Evolutionary conservation across 148 eudicot species (phyloP).

Genomic region (Vaccinium darrowii): DNA sequence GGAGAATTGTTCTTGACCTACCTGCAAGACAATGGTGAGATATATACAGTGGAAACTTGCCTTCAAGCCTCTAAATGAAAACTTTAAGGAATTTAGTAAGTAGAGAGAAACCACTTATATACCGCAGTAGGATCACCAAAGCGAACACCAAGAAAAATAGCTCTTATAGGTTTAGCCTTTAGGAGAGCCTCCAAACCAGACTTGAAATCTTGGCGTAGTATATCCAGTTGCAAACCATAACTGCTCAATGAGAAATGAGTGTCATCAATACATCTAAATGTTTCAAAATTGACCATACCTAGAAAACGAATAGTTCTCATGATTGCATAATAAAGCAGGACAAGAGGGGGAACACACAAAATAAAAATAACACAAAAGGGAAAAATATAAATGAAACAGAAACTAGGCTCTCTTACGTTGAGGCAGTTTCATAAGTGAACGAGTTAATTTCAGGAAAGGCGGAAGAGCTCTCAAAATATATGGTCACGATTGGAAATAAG

Average conservation of each 20-base stretch:
- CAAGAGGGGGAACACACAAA: background rate
- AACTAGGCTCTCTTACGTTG: constrained; percentile 45
- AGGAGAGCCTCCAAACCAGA: constrained; percentile 84
- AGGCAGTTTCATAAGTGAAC: constrained; percentile 85
- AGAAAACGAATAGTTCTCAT: background rate
- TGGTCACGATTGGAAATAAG: constrained; percentile 76
- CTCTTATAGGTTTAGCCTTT: constrained; percentile 75
- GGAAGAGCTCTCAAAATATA: constrained; percentile 83
- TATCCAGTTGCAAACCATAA: constrained; percentile 72
- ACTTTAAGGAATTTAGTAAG: background rate
- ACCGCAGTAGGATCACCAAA: constrained; percentile 98
- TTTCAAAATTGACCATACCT: background rate
- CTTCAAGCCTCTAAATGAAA: constrained; percentile 12
- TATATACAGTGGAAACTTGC: background rate
- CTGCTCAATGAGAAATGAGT: constrained; percentile 39
- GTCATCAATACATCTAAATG: background rate
- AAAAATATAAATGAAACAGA: background rate
- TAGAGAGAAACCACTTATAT: constrained; percentile 16
- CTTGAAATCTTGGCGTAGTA: constrained; percentile 89
- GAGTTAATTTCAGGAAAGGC: constrained; percentile 90
- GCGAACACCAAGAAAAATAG: constrained; percentile 93
- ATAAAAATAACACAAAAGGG: background rate
- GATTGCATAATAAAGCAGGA: background rate
- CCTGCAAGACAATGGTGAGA: constrained; percentile 43
- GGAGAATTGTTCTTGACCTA: constrained; percentile 96